Evolutionary conservation across 2,329 filamentous ascomycete genomes (phyloP).

Genomic region (Rosellinia necatrix): DNA sequence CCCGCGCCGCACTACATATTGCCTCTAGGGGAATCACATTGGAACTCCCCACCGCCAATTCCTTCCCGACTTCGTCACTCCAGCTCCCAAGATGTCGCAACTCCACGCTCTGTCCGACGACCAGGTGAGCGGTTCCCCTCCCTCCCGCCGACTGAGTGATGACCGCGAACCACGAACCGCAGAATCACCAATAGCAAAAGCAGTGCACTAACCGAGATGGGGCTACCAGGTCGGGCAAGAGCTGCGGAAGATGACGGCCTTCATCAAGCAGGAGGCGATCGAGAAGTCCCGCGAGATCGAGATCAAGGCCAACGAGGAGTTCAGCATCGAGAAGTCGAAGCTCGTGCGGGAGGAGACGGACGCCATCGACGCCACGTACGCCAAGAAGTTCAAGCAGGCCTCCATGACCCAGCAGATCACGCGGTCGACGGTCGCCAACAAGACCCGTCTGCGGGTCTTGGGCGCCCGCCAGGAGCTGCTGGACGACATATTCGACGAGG

Average conservation of each 20-base stretch:
- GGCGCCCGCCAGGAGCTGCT: conserved; percentile 87
- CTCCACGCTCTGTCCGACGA: conserved; percentile 95
- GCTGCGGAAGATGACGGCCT: conserved; percentile 99
- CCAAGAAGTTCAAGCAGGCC: conserved; percentile 99
- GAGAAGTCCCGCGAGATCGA: conserved; percentile 98
- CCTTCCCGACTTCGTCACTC: conserved; percentile 24
- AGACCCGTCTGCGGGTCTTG: conserved; percentile 88
- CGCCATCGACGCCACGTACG: conserved; percentile 88
- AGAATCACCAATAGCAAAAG: not conserved
- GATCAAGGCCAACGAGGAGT: conserved; percentile 98
- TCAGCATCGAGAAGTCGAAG: conserved; percentile 98
- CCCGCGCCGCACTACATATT: not conserved
- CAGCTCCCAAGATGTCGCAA: conserved; percentile 79
- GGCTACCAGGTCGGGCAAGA: conserved; percentile 84
- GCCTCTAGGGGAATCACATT: not conserved
- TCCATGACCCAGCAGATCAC: conserved; percentile 99
- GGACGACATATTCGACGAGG: conserved; percentile 84
- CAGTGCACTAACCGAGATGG: conserved; percentile 3
- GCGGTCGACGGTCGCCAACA: conserved; percentile 93
- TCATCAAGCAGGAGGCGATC: conserved; percentile 97
- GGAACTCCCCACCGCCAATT: not conserved
- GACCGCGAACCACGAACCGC: not conserved
- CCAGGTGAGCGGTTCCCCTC: conserved; percentile 66
- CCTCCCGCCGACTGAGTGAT: too few relatives aligned
- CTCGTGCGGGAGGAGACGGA: conserved; percentile 94